Evolutionary conservation across 176 grass and related monocot genomes (phyloP), one percentile per base, ranked within the genome.

Genomic region (Hordeum vulgare): DNA sequence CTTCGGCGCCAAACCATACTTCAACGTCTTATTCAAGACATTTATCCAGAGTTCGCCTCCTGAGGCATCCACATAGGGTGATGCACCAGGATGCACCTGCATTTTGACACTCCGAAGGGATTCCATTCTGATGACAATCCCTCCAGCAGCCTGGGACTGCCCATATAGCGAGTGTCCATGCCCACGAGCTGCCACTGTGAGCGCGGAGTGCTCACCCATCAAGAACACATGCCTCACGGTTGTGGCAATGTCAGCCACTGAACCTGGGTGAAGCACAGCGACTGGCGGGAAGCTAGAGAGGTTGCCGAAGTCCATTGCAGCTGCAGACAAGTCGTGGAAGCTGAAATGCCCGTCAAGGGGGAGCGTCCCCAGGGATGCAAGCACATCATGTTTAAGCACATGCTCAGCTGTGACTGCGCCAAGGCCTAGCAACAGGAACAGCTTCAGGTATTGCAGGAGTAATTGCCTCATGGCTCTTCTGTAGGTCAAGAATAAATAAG

Each of bases 11-110:
- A 97, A 74, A 29, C 92, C 94, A 62, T 89, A 80, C 79, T 90
- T 87, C 60, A 97, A 72, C 6, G 83, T 90, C 81, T 94, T 88
- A 4, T 83, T 80, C 33, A 97, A 62, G 40, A 97, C 86, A 79
- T 94, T 81, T 70, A 97, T 89, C 95, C 95, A 97, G 31, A 97
- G 90, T 23, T 91, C 90, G 47, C 92, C 95, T 36, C 88, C 95
- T 1, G 90, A 85, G n/a, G 85, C 90, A 86, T 97, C 95, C 8
- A 90, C 81, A n/a, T 91, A 92, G 9, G 95, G 83, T 12, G 60
- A 89, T 34, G 65, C 84, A 49, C 88, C 95, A 9, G 77, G 54
- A 9, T 91, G 84, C 64, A 91, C 90, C 53, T 18, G 23, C 63
- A 81, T 83, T 59, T 51, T 23, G 6, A 34, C 35, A 24, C 81